Percentiles rank a stretch among this genome's conserved stretches.
Evolutionary conservation across 306 rosid genomes (phyloP).

Genomic region (Mimosa bimucronata): DNA sequence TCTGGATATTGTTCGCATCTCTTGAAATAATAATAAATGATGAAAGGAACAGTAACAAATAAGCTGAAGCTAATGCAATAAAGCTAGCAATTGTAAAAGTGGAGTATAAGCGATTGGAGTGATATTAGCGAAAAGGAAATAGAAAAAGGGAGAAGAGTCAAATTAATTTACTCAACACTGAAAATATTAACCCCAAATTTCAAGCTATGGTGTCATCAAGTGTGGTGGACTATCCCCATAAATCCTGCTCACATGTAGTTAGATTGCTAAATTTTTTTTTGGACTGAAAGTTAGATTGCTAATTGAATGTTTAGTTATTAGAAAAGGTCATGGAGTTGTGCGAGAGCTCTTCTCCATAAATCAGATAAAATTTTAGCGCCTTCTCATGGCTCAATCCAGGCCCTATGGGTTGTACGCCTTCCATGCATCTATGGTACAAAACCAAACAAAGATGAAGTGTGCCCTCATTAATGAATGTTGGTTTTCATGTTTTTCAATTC

Average conservation of each 20-base stretch:
- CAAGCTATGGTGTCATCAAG: background rate
- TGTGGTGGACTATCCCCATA: background rate
- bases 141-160: background rate
- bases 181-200: background rate
- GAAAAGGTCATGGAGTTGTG: background rate
- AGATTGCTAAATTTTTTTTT: background rate
- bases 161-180: background rate
- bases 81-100: background rate
- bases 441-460: background rate
- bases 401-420: background rate
- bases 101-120: background rate
- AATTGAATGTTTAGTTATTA: background rate
- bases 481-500: background rate
- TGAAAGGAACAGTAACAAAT: background rate
- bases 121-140: background rate
- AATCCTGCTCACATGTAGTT: background rate
- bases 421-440: background rate
- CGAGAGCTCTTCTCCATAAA: too few species aligned
- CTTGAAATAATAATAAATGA: background rate
- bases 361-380: too few species aligned
- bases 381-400: too few species aligned
- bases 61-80: background rate
- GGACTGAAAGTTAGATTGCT: too few species aligned
- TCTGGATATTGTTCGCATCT: conserved; percentile 25
- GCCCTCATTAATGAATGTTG: background rate